Conservation (phyloP, 306 rosid genomes). For the Pyrus communis region DNA sequence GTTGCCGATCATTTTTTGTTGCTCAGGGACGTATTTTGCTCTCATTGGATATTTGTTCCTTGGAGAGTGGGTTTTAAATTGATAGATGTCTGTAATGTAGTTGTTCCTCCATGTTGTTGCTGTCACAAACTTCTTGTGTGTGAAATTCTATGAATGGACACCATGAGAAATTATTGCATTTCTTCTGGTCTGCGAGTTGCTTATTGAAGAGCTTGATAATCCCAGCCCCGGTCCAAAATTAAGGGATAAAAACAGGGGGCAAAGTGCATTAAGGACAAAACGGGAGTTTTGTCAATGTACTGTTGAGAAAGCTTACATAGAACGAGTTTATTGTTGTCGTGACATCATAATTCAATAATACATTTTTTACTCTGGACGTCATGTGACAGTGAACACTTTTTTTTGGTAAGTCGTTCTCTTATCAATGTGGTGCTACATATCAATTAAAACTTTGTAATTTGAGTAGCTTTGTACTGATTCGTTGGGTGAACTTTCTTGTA, state of each 20-base stretch:
- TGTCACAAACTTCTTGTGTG: background rate
- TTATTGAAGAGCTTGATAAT: background rate
- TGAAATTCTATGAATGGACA: background rate
- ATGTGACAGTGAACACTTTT: background rate
- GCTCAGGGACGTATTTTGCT: conserved; percentile 28
- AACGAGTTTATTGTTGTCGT: too few relatives aligned
- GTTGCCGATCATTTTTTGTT: conserved; percentile 29
- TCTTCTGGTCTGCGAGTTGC: background rate
- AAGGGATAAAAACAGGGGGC: too few relatives aligned
- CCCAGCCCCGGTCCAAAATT: background rate
- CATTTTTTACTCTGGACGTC: accelerated
- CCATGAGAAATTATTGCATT: background rate
- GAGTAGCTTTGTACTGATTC: too few relatives aligned
- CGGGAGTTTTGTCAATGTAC: too few relatives aligned
- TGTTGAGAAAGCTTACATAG: too few relatives aligned
- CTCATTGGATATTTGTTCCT: conserved; percentile 20
- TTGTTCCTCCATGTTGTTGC: conserved; percentile 12
- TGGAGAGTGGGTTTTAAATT: conserved; percentile 25
- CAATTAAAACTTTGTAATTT: too few relatives aligned
- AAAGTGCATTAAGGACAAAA: too few relatives aligned
- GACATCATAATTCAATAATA: too few relatives aligned
- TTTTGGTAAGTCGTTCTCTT: too few relatives aligned
- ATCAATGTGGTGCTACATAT: too few relatives aligned
- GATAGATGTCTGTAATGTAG: conserved; percentile 24
- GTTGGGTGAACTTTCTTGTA: background rate